These are phyloP conservation scores for Microsporum ferrugineum DNA, from an alignment of 2,329 filamentous ascomycete species.

Conservation along the genomic window DNA sequence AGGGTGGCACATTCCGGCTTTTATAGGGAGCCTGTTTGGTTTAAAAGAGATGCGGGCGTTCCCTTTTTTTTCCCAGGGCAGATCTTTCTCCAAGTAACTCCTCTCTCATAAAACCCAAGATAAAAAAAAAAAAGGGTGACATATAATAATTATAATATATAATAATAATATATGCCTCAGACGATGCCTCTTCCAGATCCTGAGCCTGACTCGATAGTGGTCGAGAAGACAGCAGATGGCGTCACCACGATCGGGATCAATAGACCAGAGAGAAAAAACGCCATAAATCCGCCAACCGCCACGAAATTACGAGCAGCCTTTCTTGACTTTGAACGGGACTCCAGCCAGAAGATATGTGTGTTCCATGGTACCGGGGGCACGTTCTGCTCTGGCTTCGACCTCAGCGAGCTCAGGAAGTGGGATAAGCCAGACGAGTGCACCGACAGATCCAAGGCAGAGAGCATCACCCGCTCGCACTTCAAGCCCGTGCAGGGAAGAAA, in stretches of 20 bases:
- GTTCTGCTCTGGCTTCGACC: slow-evolving; percentile 46
- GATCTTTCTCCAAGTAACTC: not conserved
- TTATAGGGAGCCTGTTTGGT: not conserved
- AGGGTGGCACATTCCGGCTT: not conserved
- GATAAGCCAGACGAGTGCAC: slow-evolving; percentile 6
- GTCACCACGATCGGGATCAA: slow-evolving; percentile 48
- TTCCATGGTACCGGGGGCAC: slow-evolving; percentile 38
- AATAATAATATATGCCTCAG: slow-evolving; percentile 4
- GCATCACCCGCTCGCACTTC: slow-evolving; percentile 16
- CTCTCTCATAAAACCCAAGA: not conserved
- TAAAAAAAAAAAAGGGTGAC: no score
- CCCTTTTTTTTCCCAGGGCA: not conserved
- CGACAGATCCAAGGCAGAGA: not conserved
- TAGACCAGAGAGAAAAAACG: slow-evolving; percentile 42
- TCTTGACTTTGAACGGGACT: slow-evolving; percentile 40
- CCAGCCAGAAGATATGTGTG: slow-evolving; percentile 42
- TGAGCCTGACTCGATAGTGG: slow-evolving; percentile 9
- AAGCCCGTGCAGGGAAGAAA: slow-evolving; percentile 28
- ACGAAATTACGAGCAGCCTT: slow-evolving; percentile 40
- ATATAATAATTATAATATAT: not conserved
- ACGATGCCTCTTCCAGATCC: not conserved
- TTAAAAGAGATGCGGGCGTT: not conserved
- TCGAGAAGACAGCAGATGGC: slow-evolving; percentile 23
- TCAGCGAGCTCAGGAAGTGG: slow-evolving; percentile 34
- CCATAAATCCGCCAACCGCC: slow-evolving; percentile 41